Evolutionary conservation across 2,329 filamentous ascomycete species (phyloP).

Genomic region (Colletotrichum tropicicola): DNA sequence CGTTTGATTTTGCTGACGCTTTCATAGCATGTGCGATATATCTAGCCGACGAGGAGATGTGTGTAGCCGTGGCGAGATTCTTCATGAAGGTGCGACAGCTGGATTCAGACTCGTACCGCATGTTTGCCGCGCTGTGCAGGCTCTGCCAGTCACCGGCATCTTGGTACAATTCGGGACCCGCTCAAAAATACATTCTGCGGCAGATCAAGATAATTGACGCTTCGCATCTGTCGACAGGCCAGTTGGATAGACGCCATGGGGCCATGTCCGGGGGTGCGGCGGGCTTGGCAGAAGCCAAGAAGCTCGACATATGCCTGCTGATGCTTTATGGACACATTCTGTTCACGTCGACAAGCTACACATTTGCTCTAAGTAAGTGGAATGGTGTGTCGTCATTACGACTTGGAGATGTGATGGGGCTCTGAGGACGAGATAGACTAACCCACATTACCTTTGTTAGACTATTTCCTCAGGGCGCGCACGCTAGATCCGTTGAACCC

Average conservation of each 20-base stretch:
- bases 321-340: conserved; percentile 92
- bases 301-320: conserved; percentile 82
- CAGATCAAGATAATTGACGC: conserved; percentile 91
- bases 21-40: conserved; percentile 80
- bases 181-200: conserved; percentile 90
- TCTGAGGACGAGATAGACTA: not conserved
- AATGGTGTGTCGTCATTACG: not conserved
- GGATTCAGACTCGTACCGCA: conserved; percentile 82
- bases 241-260: conserved; percentile 23
- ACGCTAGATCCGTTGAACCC: conserved; percentile 80
- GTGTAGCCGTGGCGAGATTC: conserved; percentile 77
- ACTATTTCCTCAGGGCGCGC: conserved; percentile 84
- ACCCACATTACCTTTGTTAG: conserved; percentile 41
- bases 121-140: conserved; percentile 82
- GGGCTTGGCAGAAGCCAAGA: conserved; percentile 28
- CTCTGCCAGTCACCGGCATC: conserved; percentile 77
- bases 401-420: too few relatives aligned
- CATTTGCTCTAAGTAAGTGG: conserved; percentile 77
- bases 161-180: conserved; percentile 82
- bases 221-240: conserved; percentile 45
- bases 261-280: conserved; percentile 42
- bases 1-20: conserved; percentile 17
- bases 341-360: conserved; percentile 83
- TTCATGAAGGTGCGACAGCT: conserved; percentile 86
- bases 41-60: conserved; percentile 81